Evolutionary conservation across 2,329 filamentous ascomycete genomes (phyloP).

Genomic region (Camillea tinctor): DNA sequence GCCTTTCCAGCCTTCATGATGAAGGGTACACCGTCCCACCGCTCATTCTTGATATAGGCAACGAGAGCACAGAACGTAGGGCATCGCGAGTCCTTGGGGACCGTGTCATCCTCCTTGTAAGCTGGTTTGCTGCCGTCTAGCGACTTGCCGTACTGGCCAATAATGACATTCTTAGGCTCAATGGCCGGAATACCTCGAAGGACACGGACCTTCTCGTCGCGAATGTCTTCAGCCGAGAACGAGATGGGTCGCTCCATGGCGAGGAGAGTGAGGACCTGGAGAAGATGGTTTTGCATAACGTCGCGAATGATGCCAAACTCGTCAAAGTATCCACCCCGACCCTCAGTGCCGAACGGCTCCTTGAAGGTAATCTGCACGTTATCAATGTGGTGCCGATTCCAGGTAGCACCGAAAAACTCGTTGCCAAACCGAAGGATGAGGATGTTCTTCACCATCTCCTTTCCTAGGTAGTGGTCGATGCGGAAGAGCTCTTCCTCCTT

Average conservation of each 20-base stretch:
- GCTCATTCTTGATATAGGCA: constrained; percentile 98
- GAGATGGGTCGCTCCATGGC: constrained; percentile 98
- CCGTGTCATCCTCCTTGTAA: constrained; percentile 98
- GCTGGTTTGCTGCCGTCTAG: constrained; percentile 94
- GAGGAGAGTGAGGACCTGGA: constrained; percentile 92
- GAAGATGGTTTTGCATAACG: constrained; percentile 99
- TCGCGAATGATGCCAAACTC: constrained; percentile 99
- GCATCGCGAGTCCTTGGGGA: constrained; percentile 95
- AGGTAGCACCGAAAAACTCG: constrained; percentile 96
- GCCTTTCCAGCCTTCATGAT: constrained; percentile 99
- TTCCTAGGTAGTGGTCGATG: constrained; percentile 98
- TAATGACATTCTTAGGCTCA: constrained; percentile 99
- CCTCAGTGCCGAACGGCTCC: constrained; percentile 97
- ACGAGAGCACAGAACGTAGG: constrained; percentile 97
- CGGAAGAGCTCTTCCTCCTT: constrained; percentile 98
- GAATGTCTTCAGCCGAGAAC: constrained; percentile 96
- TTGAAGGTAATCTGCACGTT: constrained; percentile 99
- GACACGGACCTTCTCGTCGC: constrained; percentile 97
- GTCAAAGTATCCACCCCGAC: constrained; percentile 97
- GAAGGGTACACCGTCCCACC: constrained; percentile 98
- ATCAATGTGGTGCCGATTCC: constrained; percentile 99
- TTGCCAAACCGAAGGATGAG: constrained; percentile 97
- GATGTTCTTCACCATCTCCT: constrained; percentile 99
- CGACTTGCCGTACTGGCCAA: constrained; percentile 96
- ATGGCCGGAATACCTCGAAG: constrained; percentile 90